Base-by-base conservation (phyloP, 805 yeast species). In the Debaryomyces prosopidis region DNA sequence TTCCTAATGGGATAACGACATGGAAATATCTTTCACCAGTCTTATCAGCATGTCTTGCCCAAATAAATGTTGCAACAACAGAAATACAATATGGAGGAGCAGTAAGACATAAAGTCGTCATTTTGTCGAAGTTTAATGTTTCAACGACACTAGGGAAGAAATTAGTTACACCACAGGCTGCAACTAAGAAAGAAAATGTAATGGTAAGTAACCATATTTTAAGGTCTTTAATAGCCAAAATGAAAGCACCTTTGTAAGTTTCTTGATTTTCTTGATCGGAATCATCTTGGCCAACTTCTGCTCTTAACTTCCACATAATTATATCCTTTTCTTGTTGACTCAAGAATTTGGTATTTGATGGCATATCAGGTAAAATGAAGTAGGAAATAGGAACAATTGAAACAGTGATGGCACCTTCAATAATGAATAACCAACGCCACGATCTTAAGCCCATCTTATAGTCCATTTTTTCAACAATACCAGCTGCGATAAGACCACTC, bases 91-190 rank as follows among this genome's bases (percentile, higher is more conserved):
- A 81, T 9, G 84, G 84, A 18, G 85, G 85, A 17, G 79, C 84
- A 7, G 85, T 79, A 45, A 82, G 66, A 50, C 79, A 76, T 40
- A 80, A 69, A 3, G 85, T 79, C 38, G 75, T 68, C 32, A 79
- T 68, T 39, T 71, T 66, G 54, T 62, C 59, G 52, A 78, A 82
- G 36, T 79, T 74, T 49, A 82, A 68, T 11, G 85, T 79, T 46
- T 69, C 57, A 14, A 82, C 85, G 20, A 82, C 80, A 1, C 84
- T 71, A 20, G 86, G 86, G 68, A 80, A 81, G 58, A 79, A 80
- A 56, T 80, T 76, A 15, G 83, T 77, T 39, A 80, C 82, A 58
- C 84, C 84, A 51, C 81, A 76, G 33, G 84, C 82, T 19, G 81
- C 81, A 40, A 77, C 84, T 26, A 75, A 61, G 60, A 71, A 73